Base-by-base conservation (phyloP, 2,329 filamentous ascomycete genomes). In the Ceratocystis cacaofunesta region DNA sequence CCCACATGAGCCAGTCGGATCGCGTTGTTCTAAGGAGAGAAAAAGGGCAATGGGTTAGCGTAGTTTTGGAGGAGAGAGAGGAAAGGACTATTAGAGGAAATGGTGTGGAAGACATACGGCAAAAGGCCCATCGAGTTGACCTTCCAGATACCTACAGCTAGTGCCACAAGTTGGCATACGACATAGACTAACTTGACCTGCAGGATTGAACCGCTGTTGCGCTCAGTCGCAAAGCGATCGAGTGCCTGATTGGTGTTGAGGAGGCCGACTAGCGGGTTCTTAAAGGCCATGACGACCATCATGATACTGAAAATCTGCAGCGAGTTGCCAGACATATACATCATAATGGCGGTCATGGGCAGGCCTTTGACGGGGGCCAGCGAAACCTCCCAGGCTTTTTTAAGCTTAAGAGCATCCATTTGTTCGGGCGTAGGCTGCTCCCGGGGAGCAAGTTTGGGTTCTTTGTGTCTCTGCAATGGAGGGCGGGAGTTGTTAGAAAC, bases 231-330 rank as follows among this genome's bases (percentile, higher is more conserved):
- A 76, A 95, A 95, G 68, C 88, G 87, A 73, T 90, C 85, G 75
- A 99, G 97, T n/a, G 89, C 89, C 72, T 86, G 83, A 73, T 94
- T 91, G 61, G 92, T 92, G 70, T 80, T 84, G 68, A 95, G 77
- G 58, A 97, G 78, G 43, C 92, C 94, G 75, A 90, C 84, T 68
- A 99, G 82, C 8, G 94, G 94, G 70, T 89, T 95, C 80, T 97
- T 97, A 82, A 99, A 99, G 58, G 95, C 86, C 88, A 96, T 97
- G 72, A 92, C 92, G 19, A 97, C 92, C 92, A 97, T 99, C 90
- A 97, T 97, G 77, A 99, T 97, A 76, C 89, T 95, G 80, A 99
- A 99, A 70, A 99, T 97, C 75, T 99, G 94, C 60, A 99, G 84
- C 68, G 90, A 91, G 78, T 97, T 99, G 72, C 94, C 94, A 41